Percentiles rank a stretch among this genome's conserved stretches.
Evolutionary conservation across 352 stramenopile species (phyloP).

Genomic region (Thraustochytrium sp.): DNA sequence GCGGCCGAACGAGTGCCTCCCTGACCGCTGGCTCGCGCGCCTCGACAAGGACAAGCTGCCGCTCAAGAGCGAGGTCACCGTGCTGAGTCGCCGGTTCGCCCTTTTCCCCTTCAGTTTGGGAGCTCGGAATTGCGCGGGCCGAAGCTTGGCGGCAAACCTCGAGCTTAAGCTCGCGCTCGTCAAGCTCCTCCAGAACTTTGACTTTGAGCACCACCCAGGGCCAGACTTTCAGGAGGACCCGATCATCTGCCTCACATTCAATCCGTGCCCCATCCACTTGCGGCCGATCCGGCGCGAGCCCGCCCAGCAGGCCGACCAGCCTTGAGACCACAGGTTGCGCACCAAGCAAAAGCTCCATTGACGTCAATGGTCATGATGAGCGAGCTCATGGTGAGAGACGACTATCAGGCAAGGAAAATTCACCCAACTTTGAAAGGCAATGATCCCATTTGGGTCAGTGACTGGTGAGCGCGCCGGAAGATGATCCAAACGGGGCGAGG

Average conservation of each 20-base stretch:
- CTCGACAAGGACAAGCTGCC: background rate
- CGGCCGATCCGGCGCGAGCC: background rate
- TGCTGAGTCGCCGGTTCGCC: background rate
- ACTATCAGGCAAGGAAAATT: no score
- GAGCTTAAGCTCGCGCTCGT: no score
- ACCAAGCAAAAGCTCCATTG: no score
- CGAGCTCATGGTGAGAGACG: no score
- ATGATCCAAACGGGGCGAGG: no score
- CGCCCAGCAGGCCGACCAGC: no score
- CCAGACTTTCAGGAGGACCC: background rate
- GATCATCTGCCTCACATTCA: background rate
- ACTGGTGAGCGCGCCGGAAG: no score
- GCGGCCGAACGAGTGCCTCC: constrained; percentile 4
- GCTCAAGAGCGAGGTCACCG: background rate
- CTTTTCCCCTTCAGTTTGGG: background rate
- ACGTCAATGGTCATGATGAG: no score
- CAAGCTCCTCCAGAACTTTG: no score
- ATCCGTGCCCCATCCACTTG: background rate
- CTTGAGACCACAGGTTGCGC: no score
- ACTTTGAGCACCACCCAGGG: background rate
- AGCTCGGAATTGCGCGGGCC: background rate
- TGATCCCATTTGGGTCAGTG: no score
- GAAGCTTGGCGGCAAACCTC: background rate
- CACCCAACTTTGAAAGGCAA: no score
- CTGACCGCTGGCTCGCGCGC: background rate